Conservation (phyloP, 164 flowering plant genomes). For the Dillenia suffruticosa region DNA sequence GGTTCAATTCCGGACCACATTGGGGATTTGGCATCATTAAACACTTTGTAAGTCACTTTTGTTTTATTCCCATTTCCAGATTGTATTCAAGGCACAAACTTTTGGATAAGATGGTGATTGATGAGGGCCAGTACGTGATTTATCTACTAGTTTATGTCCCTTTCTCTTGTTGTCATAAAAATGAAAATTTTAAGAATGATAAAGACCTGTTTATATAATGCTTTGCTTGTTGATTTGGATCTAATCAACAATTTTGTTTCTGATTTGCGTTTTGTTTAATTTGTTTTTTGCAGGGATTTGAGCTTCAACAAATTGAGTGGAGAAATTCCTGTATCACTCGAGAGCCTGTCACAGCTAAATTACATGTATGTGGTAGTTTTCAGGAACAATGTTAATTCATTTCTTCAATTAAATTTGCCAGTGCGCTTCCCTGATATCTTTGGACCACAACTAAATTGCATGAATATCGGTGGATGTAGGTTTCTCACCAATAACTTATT, state of each 20-base stretch:
- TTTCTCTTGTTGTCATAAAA: too few relatives aligned
- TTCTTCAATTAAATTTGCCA: too few relatives aligned
- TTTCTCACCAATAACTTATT: slow-evolving; percentile 61
- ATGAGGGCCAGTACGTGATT: too few relatives aligned
- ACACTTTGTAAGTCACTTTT: slow-evolving; percentile 39
- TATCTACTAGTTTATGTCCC: too few relatives aligned
- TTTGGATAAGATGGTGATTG: too few relatives aligned
- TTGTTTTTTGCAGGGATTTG: slow-evolving; percentile 43
- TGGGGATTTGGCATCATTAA: slow-evolving; percentile 22
- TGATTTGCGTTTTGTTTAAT: not conserved
- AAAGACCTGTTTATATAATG: too few relatives aligned
- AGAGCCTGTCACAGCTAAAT: slow-evolving; percentile 7
- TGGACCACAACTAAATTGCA: too few relatives aligned
- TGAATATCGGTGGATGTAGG: slow-evolving; percentile 31
- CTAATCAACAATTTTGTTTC: not conserved
- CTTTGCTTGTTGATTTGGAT: too few relatives aligned
- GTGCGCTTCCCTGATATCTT: too few relatives aligned
- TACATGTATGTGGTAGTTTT: slow-evolving; percentile 15
- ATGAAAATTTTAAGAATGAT: too few relatives aligned
- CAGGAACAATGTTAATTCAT: too few relatives aligned
- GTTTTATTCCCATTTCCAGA: not conserved
- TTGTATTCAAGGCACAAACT: too few relatives aligned
- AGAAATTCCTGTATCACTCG: slow-evolving; percentile 31
- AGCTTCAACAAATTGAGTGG: slow-evolving; percentile 62
- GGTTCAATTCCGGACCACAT: slow-evolving; percentile 51